phyloP scores from a whole-genome alignment of 1,139 yeast genomes.

The Casaregolazyma suthepensis region DNA sequence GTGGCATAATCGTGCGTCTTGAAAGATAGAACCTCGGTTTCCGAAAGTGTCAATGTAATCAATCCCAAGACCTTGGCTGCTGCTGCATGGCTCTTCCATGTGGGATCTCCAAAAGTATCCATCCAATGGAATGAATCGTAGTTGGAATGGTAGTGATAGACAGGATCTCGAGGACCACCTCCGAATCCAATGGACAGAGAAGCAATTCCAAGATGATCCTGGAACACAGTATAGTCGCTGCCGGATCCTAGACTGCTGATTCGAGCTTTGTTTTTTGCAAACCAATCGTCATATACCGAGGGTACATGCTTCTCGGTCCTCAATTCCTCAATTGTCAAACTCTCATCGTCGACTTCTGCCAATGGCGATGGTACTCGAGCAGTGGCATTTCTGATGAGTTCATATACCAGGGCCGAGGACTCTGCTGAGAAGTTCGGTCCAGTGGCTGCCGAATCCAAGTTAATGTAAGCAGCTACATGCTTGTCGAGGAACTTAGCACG shows the following conservation, averaged over 20 bases:
- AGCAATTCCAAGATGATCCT: slow-evolving; percentile 62
- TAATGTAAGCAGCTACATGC: slow-evolving; percentile 53
- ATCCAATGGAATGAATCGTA: slow-evolving; percentile 68
- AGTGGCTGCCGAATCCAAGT: slow-evolving; percentile 54
- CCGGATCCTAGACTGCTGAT: slow-evolving; percentile 55
- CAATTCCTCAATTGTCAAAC: slow-evolving; percentile 3
- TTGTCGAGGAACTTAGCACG: slow-evolving; percentile 37
- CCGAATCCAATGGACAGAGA: slow-evolving; percentile 53
- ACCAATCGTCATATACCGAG: slow-evolving; percentile 56
- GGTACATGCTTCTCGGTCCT: slow-evolving; percentile 24
- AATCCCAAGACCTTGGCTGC: slow-evolving; percentile 49
- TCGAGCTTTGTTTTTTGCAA: slow-evolving; percentile 28
- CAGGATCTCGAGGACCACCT: slow-evolving; percentile 40
- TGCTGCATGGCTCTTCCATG: slow-evolving; percentile 49
- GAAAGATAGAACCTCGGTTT: slow-evolving; percentile 41
- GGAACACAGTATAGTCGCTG: slow-evolving; percentile 61
- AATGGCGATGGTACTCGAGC: slow-evolving; percentile 42
- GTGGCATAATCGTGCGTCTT: slow-evolving; percentile 41
- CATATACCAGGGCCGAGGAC: slow-evolving; percentile 49
- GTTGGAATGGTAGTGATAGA: slow-evolving; percentile 65
- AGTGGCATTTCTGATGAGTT: slow-evolving; percentile 38
- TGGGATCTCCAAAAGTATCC: slow-evolving; percentile 53
- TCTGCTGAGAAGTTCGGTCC: slow-evolving; percentile 44
- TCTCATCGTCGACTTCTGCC: slow-evolving; percentile 11
- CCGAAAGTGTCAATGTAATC: slow-evolving; percentile 42